Conservation (phyloP, 495 filamentous ascomycete genomes). For the Penicillium alfredii region DNA sequence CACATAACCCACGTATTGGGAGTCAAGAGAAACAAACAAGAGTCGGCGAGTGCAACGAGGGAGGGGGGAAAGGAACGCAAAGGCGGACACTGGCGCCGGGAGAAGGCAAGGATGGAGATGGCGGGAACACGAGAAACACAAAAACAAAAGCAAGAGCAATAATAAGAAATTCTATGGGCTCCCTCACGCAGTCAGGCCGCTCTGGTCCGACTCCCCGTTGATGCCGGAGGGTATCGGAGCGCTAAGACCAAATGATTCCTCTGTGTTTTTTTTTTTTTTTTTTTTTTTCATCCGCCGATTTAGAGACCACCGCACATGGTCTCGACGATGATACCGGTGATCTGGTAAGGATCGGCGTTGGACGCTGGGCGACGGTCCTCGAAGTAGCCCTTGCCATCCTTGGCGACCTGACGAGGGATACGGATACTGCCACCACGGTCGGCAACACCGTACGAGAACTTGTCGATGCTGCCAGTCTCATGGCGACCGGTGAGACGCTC, state of each 20-base stretch:
- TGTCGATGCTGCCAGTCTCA: conserved; percentile 91
- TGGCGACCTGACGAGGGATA: conserved; percentile 83
- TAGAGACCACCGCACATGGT: conserved; percentile 51
- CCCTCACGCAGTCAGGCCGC: conserved; percentile 38
- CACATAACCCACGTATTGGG: conserved; percentile 23
- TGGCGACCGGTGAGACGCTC: conserved; percentile 88
- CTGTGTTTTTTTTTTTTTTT: too few species aligned
- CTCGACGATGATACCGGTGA: conserved; percentile 88
- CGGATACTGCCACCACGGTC: conserved; percentile 92
- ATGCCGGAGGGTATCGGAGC: conserved; percentile 46
- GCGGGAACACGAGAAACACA: conserved; percentile 6
- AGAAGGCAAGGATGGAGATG: conserved; percentile 10
- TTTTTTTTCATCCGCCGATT: too few species aligned
- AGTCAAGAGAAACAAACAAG: conserved; percentile 16
- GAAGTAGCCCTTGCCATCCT: conserved; percentile 97
- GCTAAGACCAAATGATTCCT: conserved; percentile 39
- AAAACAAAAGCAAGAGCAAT: conserved; percentile 15
- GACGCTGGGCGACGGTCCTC: conserved; percentile 93
- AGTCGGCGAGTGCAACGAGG: conserved; percentile 25
- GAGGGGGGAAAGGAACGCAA: conserved; percentile 19
- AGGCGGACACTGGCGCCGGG: conserved; percentile 24
- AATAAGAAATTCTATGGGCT: conserved; percentile 29
- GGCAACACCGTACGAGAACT: conserved; percentile 92
- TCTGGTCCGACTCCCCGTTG: conserved; percentile 37
- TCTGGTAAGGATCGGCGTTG: conserved; percentile 95